Evolutionary conservation across 1,284 basidiomycete genomes (phyloP).

Genomic region (Vanrija sp.): DNA sequence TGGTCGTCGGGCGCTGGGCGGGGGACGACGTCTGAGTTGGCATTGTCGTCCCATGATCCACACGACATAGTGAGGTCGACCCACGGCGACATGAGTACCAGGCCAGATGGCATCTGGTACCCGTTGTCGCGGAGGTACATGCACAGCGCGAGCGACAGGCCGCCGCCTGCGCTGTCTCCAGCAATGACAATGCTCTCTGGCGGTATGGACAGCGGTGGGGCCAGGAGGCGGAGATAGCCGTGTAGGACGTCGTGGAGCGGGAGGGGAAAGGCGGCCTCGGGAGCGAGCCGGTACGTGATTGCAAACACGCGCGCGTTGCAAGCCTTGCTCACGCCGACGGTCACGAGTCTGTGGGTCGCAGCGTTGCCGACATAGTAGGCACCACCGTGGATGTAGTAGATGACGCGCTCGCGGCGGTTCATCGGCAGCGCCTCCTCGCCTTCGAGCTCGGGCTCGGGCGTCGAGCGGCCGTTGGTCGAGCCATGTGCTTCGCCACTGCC

Average conservation of each 20-base stretch:
- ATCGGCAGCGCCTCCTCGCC: constrained; percentile 6
- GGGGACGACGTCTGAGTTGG: constrained; percentile 74
- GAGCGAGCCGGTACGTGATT: constrained; percentile 93
- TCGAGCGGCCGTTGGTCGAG: constrained; percentile 10
- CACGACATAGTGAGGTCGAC: constrained; percentile 94
- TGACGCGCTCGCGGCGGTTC: constrained; percentile 66
- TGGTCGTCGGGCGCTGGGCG: constrained; percentile 72
- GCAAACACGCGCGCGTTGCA: constrained; percentile 92
- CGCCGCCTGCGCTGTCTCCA: constrained; percentile 93
- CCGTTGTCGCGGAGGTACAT: constrained; percentile 86
- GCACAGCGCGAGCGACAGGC: constrained; percentile 74
- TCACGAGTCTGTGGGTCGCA: constrained; percentile 87
- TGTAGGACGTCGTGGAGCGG: constrained; percentile 86
- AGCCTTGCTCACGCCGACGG: constrained; percentile 86
- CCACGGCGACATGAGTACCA: constrained; percentile 89
- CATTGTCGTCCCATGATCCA: constrained; percentile 94
- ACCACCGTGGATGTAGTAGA: constrained; percentile 92
- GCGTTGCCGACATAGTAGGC: constrained; percentile 93
- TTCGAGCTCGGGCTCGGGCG: constrained; percentile 23
- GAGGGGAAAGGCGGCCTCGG: constrained; percentile 90
- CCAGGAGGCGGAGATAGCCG: constrained; percentile 79
- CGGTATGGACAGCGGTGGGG: constrained; percentile 79
- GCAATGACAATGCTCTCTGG: constrained; percentile 82
- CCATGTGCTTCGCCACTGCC: constrained; percentile 12
- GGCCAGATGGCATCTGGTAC: constrained; percentile 74